Evolutionary conservation across 1,284 basidiomycete species (phyloP), one percentile per base, ranked within the genome.

Genomic region (Boletus smithii): DNA sequence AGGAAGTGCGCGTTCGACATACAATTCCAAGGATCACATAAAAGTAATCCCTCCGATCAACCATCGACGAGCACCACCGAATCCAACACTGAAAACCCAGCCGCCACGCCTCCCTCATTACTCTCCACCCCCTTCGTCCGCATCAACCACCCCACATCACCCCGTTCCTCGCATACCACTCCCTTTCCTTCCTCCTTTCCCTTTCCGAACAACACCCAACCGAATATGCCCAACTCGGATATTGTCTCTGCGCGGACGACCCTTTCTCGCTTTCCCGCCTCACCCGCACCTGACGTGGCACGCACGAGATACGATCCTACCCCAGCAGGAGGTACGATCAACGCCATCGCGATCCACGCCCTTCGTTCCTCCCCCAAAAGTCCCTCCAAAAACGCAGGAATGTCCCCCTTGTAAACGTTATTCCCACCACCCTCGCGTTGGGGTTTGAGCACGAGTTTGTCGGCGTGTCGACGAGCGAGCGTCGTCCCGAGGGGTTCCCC

Each of bases 351-450:
- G 50, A 97, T 93, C 85, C 95, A 99, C 2, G 87, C 93, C 53
- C 79, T 74, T 8, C 81, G 74, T 61, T 87, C 81, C 36, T 72
- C 68, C 0, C 53, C 58, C 0, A 76, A 71, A 3, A 97, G 73
- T 1, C 65, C 60, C 6, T 83, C 77, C 3, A 97, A 73, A 67
- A 93, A 93, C 0, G 73, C 57, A 0, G 88, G 90, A 45, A 98
- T 97, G 42, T 88, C 82, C 4, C 71, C 68, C 44, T 89, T 86
- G 71, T 98, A 99, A 20, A 98, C 80, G 62, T 99, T 99, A 67
- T 99, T 97, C 3, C 95, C 95, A 0, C 97, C 95, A 5, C 97
- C 95, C 72, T 99, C 92, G 16, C 95, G 80, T 67, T 98, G 95
- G 0, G 95, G 95, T 67, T 99, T 98, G 41, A 98, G 76, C 3